These are phyloP conservation scores for Spizellomyces punctatus DNA, from an alignment of 192 early-diverging fungal species.

Conservation along the genomic window DNA sequence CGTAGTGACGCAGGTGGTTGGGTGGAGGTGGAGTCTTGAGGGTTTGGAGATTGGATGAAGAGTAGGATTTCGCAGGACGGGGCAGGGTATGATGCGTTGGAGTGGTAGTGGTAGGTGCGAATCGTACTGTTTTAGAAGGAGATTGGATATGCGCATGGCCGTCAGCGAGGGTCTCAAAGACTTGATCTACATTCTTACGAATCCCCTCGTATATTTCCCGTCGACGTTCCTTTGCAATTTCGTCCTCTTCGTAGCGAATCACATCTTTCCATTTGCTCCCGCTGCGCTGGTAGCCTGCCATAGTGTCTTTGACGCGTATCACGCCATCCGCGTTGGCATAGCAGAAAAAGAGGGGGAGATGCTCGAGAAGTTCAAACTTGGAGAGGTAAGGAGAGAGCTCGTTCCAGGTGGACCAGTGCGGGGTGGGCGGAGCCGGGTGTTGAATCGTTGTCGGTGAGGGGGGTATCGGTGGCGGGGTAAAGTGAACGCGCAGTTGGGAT, in stretches of 20 bases:
- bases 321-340: conserved; percentile 51
- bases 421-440: neutral
- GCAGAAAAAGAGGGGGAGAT: conserved; percentile 52
- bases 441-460: too few relatives aligned
- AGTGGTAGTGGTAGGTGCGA: neutral
- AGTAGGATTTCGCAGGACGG: neutral
- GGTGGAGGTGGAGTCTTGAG: conserved; percentile 1
- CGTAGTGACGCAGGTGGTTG: conserved; percentile 8
- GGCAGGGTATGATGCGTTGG: neutral
- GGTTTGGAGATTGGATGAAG: neutral
- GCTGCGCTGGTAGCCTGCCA: conserved; percentile 43
- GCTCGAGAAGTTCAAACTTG: conserved; percentile 42
- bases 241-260: conserved; percentile 35
- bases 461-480: too few relatives aligned
- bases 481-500: too few relatives aligned
- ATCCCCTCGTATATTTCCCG: neutral
- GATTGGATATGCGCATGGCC: neutral
- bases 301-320: conserved; percentile 38
- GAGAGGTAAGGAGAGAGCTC: conserved; percentile 47
- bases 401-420: conserved; percentile 36
- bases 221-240: neutral
- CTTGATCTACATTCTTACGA: neutral
- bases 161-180: neutral
- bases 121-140: neutral
- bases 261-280: conserved; percentile 45